A percentile compares a stretch with the other conserved stretches of the same genome.
phyloP scores from a whole-genome alignment of 257 asterid genomes.

The Anisodus tanguticus region DNA sequence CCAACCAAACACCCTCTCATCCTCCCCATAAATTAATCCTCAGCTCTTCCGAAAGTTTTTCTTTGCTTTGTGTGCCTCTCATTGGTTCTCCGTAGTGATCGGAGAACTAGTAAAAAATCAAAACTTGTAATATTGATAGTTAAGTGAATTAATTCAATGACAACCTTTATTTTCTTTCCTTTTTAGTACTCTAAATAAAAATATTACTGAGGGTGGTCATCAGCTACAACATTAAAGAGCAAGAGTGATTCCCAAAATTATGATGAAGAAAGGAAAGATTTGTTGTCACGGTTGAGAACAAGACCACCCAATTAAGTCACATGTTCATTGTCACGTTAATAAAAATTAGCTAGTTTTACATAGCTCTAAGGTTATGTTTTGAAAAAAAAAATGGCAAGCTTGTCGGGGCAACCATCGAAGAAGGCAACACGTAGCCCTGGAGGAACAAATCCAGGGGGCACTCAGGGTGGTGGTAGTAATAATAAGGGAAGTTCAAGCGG shows the following conservation, averaged over 20 bases:
- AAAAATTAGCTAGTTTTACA: not conserved
- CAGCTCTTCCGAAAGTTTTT: not conserved
- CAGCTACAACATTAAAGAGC: constrained; percentile 8
- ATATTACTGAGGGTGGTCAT: constrained; percentile 10
- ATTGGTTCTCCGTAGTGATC: constrained; percentile 1
- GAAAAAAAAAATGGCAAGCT: constrained; percentile 46
- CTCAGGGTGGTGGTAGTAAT: constrained; percentile 33
- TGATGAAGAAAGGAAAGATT: not conserved
- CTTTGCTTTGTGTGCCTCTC: not conserved
- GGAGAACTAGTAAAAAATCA: constrained; percentile 18
- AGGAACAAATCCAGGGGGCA: constrained; percentile 35
- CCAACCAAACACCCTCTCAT: not conserved
- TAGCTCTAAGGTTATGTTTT: not conserved
- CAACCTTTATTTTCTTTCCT: constrained; percentile 14
- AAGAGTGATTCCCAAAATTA: not conserved
- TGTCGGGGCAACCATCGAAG: constrained; percentile 62
- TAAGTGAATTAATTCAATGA: constrained; percentile 24
- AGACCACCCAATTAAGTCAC: constrained; percentile 22
- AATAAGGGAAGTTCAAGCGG: constrained; percentile 41
- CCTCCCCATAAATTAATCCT: not conserved
- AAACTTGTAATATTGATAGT: not conserved
- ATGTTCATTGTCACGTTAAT: not conserved
- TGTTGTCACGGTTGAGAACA: not conserved
- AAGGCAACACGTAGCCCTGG: constrained; percentile 46
- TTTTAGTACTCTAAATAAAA: not conserved